phyloP scores from a whole-genome alignment of 441 rosid genomes.

The Bocquillonia castaneifolia region DNA sequence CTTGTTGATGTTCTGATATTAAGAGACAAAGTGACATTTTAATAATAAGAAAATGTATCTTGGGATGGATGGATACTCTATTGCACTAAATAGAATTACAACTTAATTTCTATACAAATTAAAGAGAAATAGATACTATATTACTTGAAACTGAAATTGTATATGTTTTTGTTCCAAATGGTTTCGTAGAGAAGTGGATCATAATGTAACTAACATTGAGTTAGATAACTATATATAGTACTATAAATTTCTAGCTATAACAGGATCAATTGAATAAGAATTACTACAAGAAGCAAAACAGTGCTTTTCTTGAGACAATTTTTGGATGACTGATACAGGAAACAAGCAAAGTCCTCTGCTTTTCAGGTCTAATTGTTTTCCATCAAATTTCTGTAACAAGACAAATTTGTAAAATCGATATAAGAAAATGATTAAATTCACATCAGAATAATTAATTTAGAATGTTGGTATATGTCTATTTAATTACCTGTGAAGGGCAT shows the following conservation, averaged over 20 bases:
- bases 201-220: background rate
- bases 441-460: background rate
- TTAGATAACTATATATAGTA: background rate
- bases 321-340: conserved; percentile 36
- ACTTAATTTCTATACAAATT: too few relatives aligned
- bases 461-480: background rate
- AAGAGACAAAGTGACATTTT: too few relatives aligned
- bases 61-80: too few relatives aligned
- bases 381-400: conserved; percentile 31
- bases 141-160: background rate
- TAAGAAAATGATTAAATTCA: background rate
- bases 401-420: background rate
- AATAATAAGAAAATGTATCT: too few relatives aligned
- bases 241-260: background rate
- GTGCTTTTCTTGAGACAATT: conserved; percentile 23
- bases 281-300: background rate
- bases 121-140: too few relatives aligned
- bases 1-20: too few relatives aligned
- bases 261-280: conserved; percentile 6
- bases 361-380: conserved; percentile 29
- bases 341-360: conserved; percentile 60
- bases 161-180: background rate
- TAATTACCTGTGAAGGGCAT: conserved; percentile 33
- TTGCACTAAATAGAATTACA: too few relatives aligned
- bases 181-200: background rate